Conservation (phyloP, 1,284 basidiomycete species). For the Schizophyllum amplum region DNA sequence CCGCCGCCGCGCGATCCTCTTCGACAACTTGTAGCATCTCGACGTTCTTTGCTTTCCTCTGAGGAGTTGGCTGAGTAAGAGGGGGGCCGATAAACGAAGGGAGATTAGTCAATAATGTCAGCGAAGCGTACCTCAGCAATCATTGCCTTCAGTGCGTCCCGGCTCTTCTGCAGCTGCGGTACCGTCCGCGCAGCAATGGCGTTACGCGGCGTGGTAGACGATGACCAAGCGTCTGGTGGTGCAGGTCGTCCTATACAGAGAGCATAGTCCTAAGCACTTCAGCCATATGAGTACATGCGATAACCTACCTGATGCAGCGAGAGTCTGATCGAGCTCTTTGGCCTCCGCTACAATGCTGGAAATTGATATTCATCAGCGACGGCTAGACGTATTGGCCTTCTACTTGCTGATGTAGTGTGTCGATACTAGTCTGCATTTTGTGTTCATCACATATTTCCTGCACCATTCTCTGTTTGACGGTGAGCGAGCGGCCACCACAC, state of each 20-base stretch:
- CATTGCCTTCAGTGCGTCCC: background rate
- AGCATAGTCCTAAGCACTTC: no score
- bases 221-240: background rate
- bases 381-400: no score
- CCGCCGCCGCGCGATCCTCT: constrained; percentile 36
- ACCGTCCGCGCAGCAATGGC: constrained; percentile 57
- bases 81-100: no score
- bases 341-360: constrained; percentile 53
- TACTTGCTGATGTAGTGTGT: constrained; percentile 46
- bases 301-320: background rate
- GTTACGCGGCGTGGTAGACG: background rate
- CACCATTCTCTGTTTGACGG: constrained; percentile 30
- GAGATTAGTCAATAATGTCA: no score
- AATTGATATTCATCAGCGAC: no score
- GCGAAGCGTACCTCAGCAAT: background rate
- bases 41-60: constrained; percentile 32
- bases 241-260: constrained; percentile 23
- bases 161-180: constrained; percentile 38
- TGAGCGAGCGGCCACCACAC: background rate
- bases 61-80: background rate
- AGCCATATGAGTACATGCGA: no score
- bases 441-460: constrained; percentile 59
- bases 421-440: constrained; percentile 57
- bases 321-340: constrained; percentile 39
- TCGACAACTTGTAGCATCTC: constrained; percentile 40